Conservation (phyloP, 1,284 basidiomycete genomes). For the Termitomyces sp. region DNA sequence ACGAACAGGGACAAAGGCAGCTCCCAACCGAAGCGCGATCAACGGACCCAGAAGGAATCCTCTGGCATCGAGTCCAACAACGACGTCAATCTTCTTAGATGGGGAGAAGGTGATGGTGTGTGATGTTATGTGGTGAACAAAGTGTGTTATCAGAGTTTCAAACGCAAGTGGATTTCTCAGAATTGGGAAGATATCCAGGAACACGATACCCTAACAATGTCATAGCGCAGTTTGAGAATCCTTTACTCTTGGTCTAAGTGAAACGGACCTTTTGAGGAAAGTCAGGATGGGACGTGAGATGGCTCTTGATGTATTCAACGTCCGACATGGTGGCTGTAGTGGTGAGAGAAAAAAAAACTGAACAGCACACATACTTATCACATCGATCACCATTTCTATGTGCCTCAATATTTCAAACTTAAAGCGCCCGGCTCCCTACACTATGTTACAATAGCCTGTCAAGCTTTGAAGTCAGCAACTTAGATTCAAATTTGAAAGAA, state of each 20-base stretch:
- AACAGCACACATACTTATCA: no score
- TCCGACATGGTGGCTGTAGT: slow-evolving; percentile 57
- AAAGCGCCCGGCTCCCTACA: no score
- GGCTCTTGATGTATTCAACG: slow-evolving; percentile 65
- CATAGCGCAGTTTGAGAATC: background rate
- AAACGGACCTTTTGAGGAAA: slow-evolving; percentile 81
- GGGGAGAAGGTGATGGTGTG: slow-evolving; percentile 59
- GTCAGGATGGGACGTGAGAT: slow-evolving; percentile 68
- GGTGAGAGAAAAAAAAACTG: slow-evolving; percentile 1
- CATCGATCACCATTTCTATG: background rate
- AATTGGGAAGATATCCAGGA: slow-evolving; percentile 90
- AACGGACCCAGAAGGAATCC: slow-evolving; percentile 95
- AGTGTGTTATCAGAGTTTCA: slow-evolving; percentile 88
- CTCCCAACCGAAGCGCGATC: slow-evolving; percentile 87
- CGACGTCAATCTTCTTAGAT: slow-evolving; percentile 80
- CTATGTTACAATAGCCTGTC: no score
- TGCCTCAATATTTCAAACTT: background rate
- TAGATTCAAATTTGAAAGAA: background rate
- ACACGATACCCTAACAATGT: slow-evolving; percentile 60
- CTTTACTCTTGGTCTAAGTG: background rate
- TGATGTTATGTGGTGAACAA: slow-evolving; percentile 83
- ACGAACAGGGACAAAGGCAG: slow-evolving; percentile 94
- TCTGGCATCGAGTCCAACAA: slow-evolving; percentile 94
- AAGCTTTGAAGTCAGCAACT: background rate
- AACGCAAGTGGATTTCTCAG: slow-evolving; percentile 80